Evolutionary conservation across 2,329 filamentous ascomycete genomes (phyloP).

Genomic region (Fusarium armeniacum): DNA sequence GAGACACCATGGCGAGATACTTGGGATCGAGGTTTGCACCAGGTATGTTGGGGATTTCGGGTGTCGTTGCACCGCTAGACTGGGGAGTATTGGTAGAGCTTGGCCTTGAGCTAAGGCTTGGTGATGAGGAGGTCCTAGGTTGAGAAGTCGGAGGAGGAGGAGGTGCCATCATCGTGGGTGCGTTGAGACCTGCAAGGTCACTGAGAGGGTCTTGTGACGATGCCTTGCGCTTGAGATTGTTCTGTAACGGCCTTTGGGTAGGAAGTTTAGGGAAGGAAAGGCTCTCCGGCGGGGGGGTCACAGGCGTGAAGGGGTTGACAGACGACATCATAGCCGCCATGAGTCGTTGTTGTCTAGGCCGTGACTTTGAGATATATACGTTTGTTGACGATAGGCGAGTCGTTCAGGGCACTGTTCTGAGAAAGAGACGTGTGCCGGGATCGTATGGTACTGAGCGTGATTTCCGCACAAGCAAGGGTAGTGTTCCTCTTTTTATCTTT

Average conservation of each 20-base stretch:
- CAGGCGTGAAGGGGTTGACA: slow-evolving; percentile 51
- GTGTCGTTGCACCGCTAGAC: slow-evolving; percentile 42
- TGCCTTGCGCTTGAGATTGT: slow-evolving; percentile 49
- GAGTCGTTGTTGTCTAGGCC: slow-evolving; percentile 36
- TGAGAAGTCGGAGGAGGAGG: slow-evolving; percentile 47
- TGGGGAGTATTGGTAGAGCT: slow-evolving; percentile 36
- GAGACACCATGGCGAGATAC: slow-evolving; percentile 62
- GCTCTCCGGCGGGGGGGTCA: slow-evolving; percentile 51
- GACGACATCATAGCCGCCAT: slow-evolving; percentile 53
- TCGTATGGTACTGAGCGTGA: slow-evolving; percentile 23
- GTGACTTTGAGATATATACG: slow-evolving; percentile 40
- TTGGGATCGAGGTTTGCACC: slow-evolving; percentile 57
- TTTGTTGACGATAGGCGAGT: slow-evolving; percentile 13
- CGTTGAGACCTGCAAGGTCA: slow-evolving; percentile 36
- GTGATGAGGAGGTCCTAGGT: slow-evolving; percentile 42
- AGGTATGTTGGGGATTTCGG: slow-evolving; percentile 42
- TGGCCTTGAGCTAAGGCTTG: slow-evolving; percentile 40
- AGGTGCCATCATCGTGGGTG: slow-evolving; percentile 44
- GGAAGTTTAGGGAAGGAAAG: slow-evolving; percentile 52
- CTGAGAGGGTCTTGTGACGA: slow-evolving; percentile 46
- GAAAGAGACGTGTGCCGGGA: slow-evolving; percentile 32
- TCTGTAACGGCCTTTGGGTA: slow-evolving; percentile 49
- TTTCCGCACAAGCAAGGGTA: slow-evolving; percentile 30
- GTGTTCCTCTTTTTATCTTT: slow-evolving; percentile 39
- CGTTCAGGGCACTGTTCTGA: slow-evolving; percentile 32